A percentile compares a stretch with the other conserved stretches of the same genome.
phyloP scores from a whole-genome alignment of 1,284 basidiomycete species.

The Kalmanozyma brasiliensis region DNA sequence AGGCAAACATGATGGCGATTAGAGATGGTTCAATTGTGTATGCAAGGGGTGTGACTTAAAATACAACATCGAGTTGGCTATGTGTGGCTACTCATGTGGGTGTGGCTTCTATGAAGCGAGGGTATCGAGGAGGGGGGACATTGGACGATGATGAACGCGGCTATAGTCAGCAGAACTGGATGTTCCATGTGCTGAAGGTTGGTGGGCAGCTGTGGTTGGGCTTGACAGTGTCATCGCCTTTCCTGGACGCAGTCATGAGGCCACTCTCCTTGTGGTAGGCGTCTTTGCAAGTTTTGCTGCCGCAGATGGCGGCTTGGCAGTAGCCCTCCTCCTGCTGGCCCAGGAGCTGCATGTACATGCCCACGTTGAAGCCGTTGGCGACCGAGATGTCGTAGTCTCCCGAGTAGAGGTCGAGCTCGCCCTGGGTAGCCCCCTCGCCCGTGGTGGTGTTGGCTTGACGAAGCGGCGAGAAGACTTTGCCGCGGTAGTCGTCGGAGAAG shows the following conservation, averaged over 20 bases:
- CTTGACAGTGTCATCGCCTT: constrained; percentile 20
- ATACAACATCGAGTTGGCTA: too few relatives aligned
- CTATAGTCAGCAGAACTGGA: constrained; percentile 42
- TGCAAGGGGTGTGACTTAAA: too few relatives aligned
- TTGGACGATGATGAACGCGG: too few relatives aligned
- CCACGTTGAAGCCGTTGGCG: constrained; percentile 43
- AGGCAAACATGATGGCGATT: neutral
- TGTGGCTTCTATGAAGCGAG: too few relatives aligned
- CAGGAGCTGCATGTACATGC: constrained; percentile 25
- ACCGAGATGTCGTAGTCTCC: constrained; percentile 47
- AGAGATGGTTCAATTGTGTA: too few relatives aligned
- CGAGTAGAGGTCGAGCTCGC: constrained; percentile 28
- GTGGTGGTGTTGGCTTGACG: constrained; percentile 25
- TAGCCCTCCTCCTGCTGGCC: constrained; percentile 31
- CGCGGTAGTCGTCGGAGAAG: constrained; percentile 42
- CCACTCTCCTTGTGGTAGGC: constrained; percentile 37
- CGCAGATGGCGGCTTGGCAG: constrained; percentile 37
- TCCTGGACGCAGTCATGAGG: constrained; percentile 21
- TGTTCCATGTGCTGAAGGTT: constrained; percentile 32
- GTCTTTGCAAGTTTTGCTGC: constrained; percentile 25
- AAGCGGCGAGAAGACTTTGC: constrained; percentile 46
- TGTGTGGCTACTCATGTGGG: too few relatives aligned
- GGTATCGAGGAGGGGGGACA: too few relatives aligned
- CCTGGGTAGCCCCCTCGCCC: constrained; percentile 38
- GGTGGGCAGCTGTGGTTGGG: constrained; percentile 50